phyloP scores from a whole-genome alignment of 2,329 filamentous ascomycete species.

The Chaetomiaceae sp. region DNA sequence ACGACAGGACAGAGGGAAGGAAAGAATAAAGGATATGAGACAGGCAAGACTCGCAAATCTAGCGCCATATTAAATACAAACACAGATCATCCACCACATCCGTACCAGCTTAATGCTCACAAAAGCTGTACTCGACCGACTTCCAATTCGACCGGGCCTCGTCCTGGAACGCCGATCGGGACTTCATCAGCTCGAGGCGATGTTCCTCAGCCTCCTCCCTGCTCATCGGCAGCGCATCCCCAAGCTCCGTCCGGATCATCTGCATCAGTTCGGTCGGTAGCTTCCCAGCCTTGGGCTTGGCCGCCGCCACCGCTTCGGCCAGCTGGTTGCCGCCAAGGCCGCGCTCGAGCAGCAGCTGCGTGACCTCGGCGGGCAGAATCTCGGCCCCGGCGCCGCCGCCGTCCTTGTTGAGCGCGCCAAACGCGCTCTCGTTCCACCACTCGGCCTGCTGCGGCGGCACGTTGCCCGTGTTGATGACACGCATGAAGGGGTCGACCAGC shows the following conservation, averaged over 20 bases:
- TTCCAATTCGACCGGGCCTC: neutral
- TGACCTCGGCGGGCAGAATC: conserved; percentile 15
- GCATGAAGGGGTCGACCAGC: conserved; percentile 51
- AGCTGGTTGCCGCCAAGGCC: conserved; percentile 28
- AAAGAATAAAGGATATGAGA: too few species aligned
- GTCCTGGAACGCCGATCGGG: conserved; percentile 28
- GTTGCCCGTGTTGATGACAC: conserved; percentile 42
- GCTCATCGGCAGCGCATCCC: conserved; percentile 19
- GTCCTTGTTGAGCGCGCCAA: conserved; percentile 9
- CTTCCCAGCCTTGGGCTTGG: neutral
- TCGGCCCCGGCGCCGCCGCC: neutral
- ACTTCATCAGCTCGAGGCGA: conserved; percentile 36
- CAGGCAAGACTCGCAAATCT: too few species aligned
- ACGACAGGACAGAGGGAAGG: too few species aligned
- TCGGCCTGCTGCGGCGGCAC: conserved; percentile 35
- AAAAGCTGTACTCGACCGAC: conserved; percentile 10
- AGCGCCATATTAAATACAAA: too few species aligned
- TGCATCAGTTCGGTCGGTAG: conserved; percentile 28
- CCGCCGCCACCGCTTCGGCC: neutral
- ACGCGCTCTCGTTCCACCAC: conserved; percentile 31
- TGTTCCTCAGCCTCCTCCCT: conserved; percentile 35
- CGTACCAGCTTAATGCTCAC: conserved; percentile 11
- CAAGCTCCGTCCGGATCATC: conserved; percentile 19
- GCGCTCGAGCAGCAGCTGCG: conserved; percentile 16
- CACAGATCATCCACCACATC: too few species aligned